A percentile compares a stretch with the other conserved stretches of the same genome.
phyloP scores from a whole-genome alignment of 441 rosid genomes.

The Macaranga tanarius region DNA sequence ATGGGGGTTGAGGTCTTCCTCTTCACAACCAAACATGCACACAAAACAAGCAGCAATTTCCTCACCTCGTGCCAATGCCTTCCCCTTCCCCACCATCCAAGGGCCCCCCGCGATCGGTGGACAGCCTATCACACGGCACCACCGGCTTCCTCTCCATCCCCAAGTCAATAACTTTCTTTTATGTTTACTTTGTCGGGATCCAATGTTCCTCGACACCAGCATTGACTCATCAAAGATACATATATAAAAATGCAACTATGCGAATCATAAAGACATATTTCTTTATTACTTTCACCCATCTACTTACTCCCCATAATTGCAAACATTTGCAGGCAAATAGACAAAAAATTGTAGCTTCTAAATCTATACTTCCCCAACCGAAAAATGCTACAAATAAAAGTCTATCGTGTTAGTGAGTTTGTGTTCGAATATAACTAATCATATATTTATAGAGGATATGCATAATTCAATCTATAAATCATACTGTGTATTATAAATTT shows the following conservation, averaged over 20 bases:
- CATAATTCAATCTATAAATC: background rate
- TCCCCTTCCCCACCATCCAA: background rate
- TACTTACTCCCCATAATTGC: background rate
- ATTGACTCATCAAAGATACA: background rate
- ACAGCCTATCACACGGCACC: conserved; percentile 26
- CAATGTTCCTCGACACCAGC: background rate
- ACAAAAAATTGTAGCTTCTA: background rate
- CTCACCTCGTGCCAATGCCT: background rate
- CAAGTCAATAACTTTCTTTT: background rate
- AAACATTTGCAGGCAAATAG: too few relatives aligned
- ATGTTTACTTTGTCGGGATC: conserved; percentile 12
- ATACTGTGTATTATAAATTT: background rate
- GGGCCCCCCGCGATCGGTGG: conserved; percentile 22
- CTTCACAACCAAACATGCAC: conserved; percentile 16
- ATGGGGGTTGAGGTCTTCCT: conserved; percentile 19
- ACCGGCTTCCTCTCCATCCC: conserved; percentile 13
- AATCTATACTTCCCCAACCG: background rate
- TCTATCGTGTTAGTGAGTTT: too few relatives aligned
- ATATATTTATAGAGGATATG: too few relatives aligned
- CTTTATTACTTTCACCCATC: background rate
- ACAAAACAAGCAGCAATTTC: conserved; percentile 14
- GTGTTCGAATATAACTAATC: background rate
- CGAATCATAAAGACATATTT: background rate
- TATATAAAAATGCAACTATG: background rate
- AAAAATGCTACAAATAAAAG: too few relatives aligned